Base-by-base conservation (phyloP, 2,329 filamentous ascomycete species). In the Fusarium sp. region DNA sequence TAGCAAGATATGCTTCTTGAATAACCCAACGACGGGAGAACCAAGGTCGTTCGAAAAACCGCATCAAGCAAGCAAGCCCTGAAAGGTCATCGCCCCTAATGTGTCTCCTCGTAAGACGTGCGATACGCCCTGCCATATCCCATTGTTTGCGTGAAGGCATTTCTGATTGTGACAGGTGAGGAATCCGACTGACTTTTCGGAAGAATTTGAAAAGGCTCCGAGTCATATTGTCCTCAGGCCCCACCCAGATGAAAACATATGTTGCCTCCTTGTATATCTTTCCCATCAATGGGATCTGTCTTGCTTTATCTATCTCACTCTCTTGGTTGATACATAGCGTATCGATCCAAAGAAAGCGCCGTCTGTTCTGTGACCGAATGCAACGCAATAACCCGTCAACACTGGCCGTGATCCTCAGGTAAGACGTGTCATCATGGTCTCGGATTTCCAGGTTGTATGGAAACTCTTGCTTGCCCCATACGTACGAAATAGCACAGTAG, bases 21-120 rank as follows among this genome's bases (percentile, higher is more conserved):
- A 61, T 61, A n/a, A 61, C 30, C 50, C 58, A 61, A n/a, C 58
- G 50, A 29, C 58, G 58, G 18, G 42, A 55, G 50, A 61, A 61
- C 58, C 58, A 55, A 16, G 58, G 14, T 2, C 29, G 58, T 24
- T 61, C 11, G 30, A 61, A 61, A 12, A 47, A 47, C 3, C 3
- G 9, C 15, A 47, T 47, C 32, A 38, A 2, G 32, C 16, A 16
- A 38, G 15, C 8, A 38, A 38, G 7, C 32, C 32, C 32, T 38
- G 32, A 6, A 38, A 3, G 1, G 16, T 3, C 32, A 38, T 38
- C 2, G 32, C 15, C 32, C 16, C 32, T 18, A 16, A 38, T 38
- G 15, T 16, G 18, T 38, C 16, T 18, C 32, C 15, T 38, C 15
- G 9, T 9, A 38, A 38, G 32, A 38, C 32, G 32, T 38, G 2